phyloP scores from a whole-genome alignment of 2,329 filamentous ascomycete species.

The Penicillium fuscoglaucum region DNA sequence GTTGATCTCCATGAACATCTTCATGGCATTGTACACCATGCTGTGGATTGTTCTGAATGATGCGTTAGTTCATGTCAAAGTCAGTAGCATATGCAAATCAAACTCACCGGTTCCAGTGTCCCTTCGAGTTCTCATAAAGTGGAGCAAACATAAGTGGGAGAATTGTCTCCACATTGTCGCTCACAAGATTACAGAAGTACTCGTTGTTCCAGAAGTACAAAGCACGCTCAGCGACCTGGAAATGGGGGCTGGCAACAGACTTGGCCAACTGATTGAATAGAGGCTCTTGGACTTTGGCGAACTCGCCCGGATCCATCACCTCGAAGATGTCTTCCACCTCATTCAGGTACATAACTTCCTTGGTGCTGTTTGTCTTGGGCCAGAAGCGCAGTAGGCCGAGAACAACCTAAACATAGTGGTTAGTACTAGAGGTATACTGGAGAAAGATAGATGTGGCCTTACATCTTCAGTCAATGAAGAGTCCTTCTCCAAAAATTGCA shows the following conservation, averaged over 20 bases:
- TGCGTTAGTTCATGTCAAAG: slow-evolving; percentile 25
- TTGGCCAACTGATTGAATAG: slow-evolving; percentile 97
- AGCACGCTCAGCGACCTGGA: slow-evolving; percentile 95
- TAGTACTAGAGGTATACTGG: background rate
- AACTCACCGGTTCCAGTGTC: slow-evolving; percentile 93
- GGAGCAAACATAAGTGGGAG: slow-evolving; percentile 99
- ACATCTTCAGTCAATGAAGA: slow-evolving; percentile 95
- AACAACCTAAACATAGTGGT: slow-evolving; percentile 66
- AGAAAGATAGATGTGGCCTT: slow-evolving; percentile 31
- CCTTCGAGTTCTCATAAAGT: slow-evolving; percentile 97
- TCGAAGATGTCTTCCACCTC: slow-evolving; percentile 99
- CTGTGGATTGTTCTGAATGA: slow-evolving; percentile 87
- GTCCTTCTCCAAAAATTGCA: slow-evolving; percentile 98
- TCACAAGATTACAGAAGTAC: slow-evolving; percentile 98
- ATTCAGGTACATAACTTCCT: slow-evolving; percentile 99
- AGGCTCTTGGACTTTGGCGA: slow-evolving; percentile 97
- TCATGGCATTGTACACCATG: slow-evolving; percentile 99
- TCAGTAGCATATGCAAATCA: background rate
- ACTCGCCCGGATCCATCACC: slow-evolving; percentile 98
- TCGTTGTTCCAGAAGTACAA: slow-evolving; percentile 99
- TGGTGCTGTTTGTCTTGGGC: slow-evolving; percentile 99
- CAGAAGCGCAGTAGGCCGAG: slow-evolving; percentile 92
- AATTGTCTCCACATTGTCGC: slow-evolving; percentile 98
- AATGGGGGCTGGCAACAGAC: slow-evolving; percentile 96
- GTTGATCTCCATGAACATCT: slow-evolving; percentile 99